Evolutionary conservation across 2,329 filamentous ascomycete species (phyloP), one percentile per base, ranked within the genome.

Genomic region (Penicillium sp.): DNA sequence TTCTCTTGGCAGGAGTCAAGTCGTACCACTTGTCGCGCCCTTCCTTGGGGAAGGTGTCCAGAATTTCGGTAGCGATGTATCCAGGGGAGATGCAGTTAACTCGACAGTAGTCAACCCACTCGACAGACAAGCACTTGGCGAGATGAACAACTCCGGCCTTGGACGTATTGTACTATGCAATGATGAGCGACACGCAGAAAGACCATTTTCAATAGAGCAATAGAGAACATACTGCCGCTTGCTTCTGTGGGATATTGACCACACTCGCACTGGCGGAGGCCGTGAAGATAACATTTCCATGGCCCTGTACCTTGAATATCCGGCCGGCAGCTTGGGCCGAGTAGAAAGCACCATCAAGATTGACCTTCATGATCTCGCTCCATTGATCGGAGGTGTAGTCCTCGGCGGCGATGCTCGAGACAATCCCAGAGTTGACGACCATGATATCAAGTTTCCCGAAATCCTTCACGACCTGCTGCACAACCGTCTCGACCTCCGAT

Each of bases 381-480:
- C 72, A 79, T 57, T 76, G 69, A 16, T 71, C 68, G 5, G 69
- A 48, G 0, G 74, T 74, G 57, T 76, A 77, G 16, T 78, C 70
- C 9, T 74, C 70, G 13, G 72, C 74, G 0, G 75, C 64, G 53
- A 73, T 63, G 5, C 70, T 68, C 2, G 67, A 61, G 34, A 68
- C 68, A 27, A 77, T 74, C 1, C 79, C 79, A 0, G 78, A 77
- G 63, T 80, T 81, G 19, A 74, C 79, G 33, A 81, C 72, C 38
- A 81, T 69, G 51, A 81, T 75, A 52, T 79, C 74, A 10, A 81
- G 70, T 33, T 71, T 70, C 15, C 76, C 77, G 63, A 79, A 79
- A 40, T 77, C 75, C 8, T 63, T 58, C 2, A 65, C 67, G 15
- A 78, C 70, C 29, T 71, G 58, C 4, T 73, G 59, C 4, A 79